Evolutionary conservation across 2,329 filamentous ascomycete genomes (phyloP), one percentile per base, ranked within the genome.

Genomic region (Alternaria sp.): DNA sequence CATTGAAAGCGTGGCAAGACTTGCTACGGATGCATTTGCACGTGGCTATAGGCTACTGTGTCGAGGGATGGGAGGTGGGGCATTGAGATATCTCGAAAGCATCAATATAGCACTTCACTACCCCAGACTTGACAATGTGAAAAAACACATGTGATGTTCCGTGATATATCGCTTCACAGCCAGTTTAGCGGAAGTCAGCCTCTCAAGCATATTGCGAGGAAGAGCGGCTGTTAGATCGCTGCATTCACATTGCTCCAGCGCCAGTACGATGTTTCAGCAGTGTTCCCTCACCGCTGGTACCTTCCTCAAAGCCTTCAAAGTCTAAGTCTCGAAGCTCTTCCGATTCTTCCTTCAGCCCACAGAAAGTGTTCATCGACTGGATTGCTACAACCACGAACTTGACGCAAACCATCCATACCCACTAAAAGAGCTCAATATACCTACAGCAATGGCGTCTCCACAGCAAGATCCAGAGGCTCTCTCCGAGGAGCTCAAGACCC

Each of bases 181-280:
- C 0, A 1, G 1, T 40, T 17, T 1, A 6, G 36, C 36, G 15
- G 8, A 40, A 1, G n/a, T 40, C 1, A 0, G 0, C 36, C 36
- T 17, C 36, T 40, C 0, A 40, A 0, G 36, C n/a, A 40, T 11
- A 0, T 40, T 40, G 36, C 1, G 36, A 40, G 36, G 36, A 0
- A 2, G 6, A 40, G 36, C 9, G 3, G 6, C n/a, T 6, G n/a
- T 40, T 0, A 40, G 2, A 1, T 40, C 9, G 36, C 1, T 40
- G n/a, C 36, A 17, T 40, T 40, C 36, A 40, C 36, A 40, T 17
- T 40, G 13, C 30, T 13, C 6, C 30, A 1, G 30, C 3, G 30
- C 26, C 10, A 28, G 5, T 12, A 1, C 32, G 32, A 1, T 0
- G 15, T n/a, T 17, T 1, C 15, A 40, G 9, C 36, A 2, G 36